Conservation (phyloP, 139 green algal genomes). For the Pseudopediastrum boryanum region DNA sequence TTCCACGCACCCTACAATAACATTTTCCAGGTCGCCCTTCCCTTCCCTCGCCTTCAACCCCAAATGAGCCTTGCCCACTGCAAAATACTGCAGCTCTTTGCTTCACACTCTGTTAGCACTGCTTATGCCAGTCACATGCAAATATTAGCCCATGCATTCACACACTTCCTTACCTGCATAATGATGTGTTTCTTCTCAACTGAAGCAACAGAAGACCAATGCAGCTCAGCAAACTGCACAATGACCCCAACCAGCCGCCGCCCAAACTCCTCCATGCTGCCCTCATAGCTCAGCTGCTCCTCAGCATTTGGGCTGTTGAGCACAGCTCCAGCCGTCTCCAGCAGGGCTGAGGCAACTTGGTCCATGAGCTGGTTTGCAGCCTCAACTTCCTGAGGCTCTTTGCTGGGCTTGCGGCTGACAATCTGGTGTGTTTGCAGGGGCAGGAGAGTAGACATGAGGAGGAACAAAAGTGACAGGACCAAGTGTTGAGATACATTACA, state of each 20-base stretch:
- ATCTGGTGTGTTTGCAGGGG: constrained; percentile 43
- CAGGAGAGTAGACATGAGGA: not conserved
- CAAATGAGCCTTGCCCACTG: too few species aligned
- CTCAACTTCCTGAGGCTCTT: constrained; percentile 53
- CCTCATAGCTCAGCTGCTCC: constrained; percentile 64
- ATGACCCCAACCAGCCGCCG: constrained; percentile 65
- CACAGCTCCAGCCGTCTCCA: constrained; percentile 37
- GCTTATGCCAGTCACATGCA: too few species aligned
- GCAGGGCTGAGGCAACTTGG: constrained; percentile 49
- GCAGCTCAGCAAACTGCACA: constrained; percentile 52
- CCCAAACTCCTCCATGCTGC: constrained; percentile 69
- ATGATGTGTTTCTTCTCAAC: too few species aligned
- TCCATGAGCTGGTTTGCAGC: constrained; percentile 60
- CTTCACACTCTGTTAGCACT: too few species aligned
- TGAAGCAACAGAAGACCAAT: constrained; percentile 53
- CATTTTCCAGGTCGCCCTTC: too few species aligned
- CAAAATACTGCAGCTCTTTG: too few species aligned
- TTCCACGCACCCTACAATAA: too few species aligned
- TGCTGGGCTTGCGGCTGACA: constrained; percentile 49
- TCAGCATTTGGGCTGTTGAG: constrained; percentile 8
- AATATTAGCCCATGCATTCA: too few species aligned
- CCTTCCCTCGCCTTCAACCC: too few species aligned
- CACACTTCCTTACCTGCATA: too few species aligned
- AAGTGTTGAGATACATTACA: too few species aligned
- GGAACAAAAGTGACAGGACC: not conserved